Evolutionary conservation across 139 green algal genomes (phyloP).

Genomic region (Spirogloea muscicola): DNA sequence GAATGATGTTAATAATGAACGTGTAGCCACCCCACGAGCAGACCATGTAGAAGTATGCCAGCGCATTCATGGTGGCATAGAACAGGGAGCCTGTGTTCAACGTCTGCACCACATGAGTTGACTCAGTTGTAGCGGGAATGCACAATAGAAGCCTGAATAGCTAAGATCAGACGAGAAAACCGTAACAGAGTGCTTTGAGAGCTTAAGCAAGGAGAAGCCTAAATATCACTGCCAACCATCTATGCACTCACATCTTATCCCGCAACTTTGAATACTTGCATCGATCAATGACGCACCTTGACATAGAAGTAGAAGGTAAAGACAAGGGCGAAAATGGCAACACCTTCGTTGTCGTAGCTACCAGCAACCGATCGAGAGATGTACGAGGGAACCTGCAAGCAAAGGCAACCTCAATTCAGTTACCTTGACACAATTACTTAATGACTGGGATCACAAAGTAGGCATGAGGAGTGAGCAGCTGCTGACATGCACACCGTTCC

Average conservation of each 20-base stretch:
- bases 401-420: too few species aligned
- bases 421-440: too few species aligned
- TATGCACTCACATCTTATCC: not conserved
- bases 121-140: not conserved
- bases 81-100: conserved; percentile 80
- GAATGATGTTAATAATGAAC: conserved; percentile 98
- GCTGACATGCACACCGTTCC: too few species aligned
- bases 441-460: too few species aligned
- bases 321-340: conserved; percentile 85
- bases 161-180: too few species aligned
- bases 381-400: conserved; percentile 59
- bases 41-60: conserved; percentile 69
- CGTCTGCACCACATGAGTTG: too few species aligned
- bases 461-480: too few species aligned
- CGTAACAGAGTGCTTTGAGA: too few species aligned
- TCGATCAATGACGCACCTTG: conserved; percentile 30
- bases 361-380: conserved; percentile 67
- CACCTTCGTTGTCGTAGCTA: conserved; percentile 71
- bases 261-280: not conserved
- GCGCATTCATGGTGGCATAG: conserved; percentile 68
- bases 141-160: not conserved
- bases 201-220: not conserved
- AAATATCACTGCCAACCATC: not conserved
- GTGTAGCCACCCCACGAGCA: conserved; percentile 89
- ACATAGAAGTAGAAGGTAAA: conserved; percentile 60